Percentiles rank a stretch among this genome's conserved stretches.
Conservation (phyloP, 768 basidiomycete genomes). For the Coprinellus micaceus region DNA sequence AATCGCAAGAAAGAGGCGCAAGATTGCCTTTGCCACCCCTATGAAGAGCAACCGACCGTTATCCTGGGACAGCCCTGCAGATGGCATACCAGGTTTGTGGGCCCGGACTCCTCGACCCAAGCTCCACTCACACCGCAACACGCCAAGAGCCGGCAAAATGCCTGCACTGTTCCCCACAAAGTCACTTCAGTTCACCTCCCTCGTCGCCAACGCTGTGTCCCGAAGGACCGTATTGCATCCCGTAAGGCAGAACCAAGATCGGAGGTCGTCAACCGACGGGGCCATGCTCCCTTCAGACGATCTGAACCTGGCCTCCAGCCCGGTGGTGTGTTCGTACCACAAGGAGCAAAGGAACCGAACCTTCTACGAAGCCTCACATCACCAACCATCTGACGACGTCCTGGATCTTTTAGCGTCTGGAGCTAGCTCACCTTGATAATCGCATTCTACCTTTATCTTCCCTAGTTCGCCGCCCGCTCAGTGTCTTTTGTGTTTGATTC, state of each 20-base stretch:
- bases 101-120: not conserved
- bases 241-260: not conserved
- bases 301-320: no score
- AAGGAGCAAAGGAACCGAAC: not conserved
- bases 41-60: not conserved
- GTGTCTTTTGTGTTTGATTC: not conserved
- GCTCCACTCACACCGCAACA: not conserved
- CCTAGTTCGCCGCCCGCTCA: not conserved
- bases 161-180: not conserved
- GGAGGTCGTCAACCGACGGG: not conserved
- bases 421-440: conserved; percentile 24
- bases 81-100: not conserved
- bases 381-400: conserved; percentile 42
- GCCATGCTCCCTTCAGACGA: no score
- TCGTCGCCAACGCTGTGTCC: conserved; percentile 37
- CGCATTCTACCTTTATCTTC: not conserved
- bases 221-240: conserved; percentile 33
- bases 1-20: conserved; percentile 14
- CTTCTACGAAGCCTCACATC: not conserved
- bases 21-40: conserved; percentile 3
- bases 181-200: conserved; percentile 29
- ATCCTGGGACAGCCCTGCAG: not conserved
- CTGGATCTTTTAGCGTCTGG: conserved; percentile 45
- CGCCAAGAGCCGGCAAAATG: not conserved
- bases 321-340: not conserved